Evolutionary conservation across 2,329 filamentous ascomycete species (phyloP), one percentile per base, ranked within the genome.

Genomic region (Chalara sp.): DNA sequence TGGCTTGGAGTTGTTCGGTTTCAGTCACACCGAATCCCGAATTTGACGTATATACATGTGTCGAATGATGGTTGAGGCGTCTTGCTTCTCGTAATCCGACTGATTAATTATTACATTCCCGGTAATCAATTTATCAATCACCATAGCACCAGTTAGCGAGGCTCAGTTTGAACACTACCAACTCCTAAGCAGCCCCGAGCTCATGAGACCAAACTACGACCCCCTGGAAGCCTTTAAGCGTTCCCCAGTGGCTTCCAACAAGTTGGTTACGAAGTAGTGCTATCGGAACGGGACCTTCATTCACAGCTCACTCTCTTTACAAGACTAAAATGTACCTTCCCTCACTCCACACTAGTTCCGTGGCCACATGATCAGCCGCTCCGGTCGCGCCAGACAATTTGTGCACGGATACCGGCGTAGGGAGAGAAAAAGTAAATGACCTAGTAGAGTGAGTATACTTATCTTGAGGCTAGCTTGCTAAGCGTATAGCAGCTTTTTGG

Each of bases 271-370:
- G 35, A 39, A 13, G 13, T 39, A 2, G 35, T 11, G 35, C 13
- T 39, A 39, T n/a, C n/a, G n/a, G n/a, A n/a, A n/a, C n/a, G n/a
- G 35, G 13, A n/a, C 13, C 32, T 13, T 39, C 10, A 39, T 39
- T 39, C 35, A 39, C 35, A 39, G 13, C 10, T 39, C 13, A 39
- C 13, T 44, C 41, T 44, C 8, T 3, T 21, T 21, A 21, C 41
- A 35, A 39, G 10, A 10, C 10, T 39, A 10, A 39, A 13, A 39
- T 39, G 35, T 13, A 39, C 3, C 10, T 39, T 13, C 30, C 37
- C 49, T 6, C 55, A 61, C 0, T 75, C 73, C 0, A 56, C 72
- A 4, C 65, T 72, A 1, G 67, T 75, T 0, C 68, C 70, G 0
- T 78, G 74, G 74, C 73, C 73, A 1, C 21, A 13, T 5, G 33